These are phyloP conservation scores for Candida tibetensis DNA, from an alignment of 805 yeast species.

Conservation along the genomic window DNA sequence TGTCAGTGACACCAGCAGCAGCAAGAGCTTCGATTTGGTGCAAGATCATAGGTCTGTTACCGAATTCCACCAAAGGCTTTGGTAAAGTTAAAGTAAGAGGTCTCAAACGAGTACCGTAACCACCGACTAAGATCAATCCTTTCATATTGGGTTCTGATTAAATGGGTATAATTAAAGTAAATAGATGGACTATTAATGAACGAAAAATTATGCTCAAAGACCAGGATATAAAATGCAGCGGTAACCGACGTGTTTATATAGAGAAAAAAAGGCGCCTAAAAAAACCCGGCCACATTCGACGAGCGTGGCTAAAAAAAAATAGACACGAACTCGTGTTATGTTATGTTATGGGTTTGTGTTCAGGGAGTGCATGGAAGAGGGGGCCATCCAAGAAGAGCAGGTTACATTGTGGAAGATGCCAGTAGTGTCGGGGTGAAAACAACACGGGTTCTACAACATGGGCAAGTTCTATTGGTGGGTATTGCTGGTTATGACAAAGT, in stretches of 20 bases:
- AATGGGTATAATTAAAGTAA: too few relatives aligned
- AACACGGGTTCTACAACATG: too few relatives aligned
- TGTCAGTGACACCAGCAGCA: slow-evolving; percentile 97
- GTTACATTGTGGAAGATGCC: too few relatives aligned
- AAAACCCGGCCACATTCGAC: too few relatives aligned
- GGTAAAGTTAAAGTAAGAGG: slow-evolving; percentile 94
- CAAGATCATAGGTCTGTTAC: slow-evolving; percentile 97
- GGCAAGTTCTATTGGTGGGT: too few relatives aligned
- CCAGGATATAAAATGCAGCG: not conserved
- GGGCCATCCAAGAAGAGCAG: too few relatives aligned
- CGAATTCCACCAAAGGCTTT: slow-evolving; percentile 96
- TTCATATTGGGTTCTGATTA: slow-evolving; percentile 57
- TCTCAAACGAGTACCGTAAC: slow-evolving; percentile 99
- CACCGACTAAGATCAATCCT: slow-evolving; percentile 97
- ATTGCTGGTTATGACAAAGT: too few relatives aligned
- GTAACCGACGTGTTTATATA: not conserved
- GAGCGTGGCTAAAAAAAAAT: too few relatives aligned
- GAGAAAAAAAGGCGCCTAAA: not conserved
- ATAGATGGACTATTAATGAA: not conserved
- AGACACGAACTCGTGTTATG: not conserved
- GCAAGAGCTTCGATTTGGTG: slow-evolving; percentile 99
- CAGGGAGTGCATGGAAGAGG: too few relatives aligned
- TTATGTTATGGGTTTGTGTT: not conserved
- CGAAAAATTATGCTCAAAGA: not conserved
- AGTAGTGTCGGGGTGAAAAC: too few relatives aligned